Evolutionary conservation across 2,329 filamentous ascomycete genomes (phyloP), one percentile per base, ranked within the genome.

Genomic region (Colletotrichum truncatum): DNA sequence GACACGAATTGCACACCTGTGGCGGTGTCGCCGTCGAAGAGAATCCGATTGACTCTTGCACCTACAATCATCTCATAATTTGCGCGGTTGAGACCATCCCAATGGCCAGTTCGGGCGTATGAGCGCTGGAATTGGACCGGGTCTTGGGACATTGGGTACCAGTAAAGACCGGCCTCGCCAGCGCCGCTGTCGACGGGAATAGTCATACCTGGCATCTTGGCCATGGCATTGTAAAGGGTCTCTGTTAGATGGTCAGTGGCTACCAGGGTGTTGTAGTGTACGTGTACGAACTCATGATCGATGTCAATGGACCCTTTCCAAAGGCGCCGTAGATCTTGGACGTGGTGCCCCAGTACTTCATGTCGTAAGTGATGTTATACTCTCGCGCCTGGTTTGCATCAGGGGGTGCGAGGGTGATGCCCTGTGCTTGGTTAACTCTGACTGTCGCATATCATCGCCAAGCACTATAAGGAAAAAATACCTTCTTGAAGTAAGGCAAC

Each of bases 401-500:
- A 2, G 70, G 70, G 1, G 68, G 60, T 12, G 66, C 67, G 6
- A 71, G 63, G 39, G 69, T 71, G 39, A 71, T 61, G 5, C 66
- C 68, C 69, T 69, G 14, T 1, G 4, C 3, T 7, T 2, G 1
- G 5, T 54, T 1, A 61, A n/a, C 3, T 0, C 6, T 53, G 3
- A 4, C 3, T 43, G 8, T 1, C 16, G 23, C 8, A 4, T 5
- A 0, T 25, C 12, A 36, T 25, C n/a, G n/a, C n/a, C 11, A 38
- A 10, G 6, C 4, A 4, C 9, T 2, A 6, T 18, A 1, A 2
- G 14, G 30, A 6, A 25, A 9, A 28, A 2, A 9, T 43, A 76
- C 80, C 70, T 83, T 83, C 34, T 76, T 78, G 63, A 84, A 79
- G 39, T 83, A 84, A 0, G 79, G 81, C 0, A 80, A 71, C 9